Base-by-base conservation (phyloP, 257 asterid genomes). In the Plantago elongata region DNA sequence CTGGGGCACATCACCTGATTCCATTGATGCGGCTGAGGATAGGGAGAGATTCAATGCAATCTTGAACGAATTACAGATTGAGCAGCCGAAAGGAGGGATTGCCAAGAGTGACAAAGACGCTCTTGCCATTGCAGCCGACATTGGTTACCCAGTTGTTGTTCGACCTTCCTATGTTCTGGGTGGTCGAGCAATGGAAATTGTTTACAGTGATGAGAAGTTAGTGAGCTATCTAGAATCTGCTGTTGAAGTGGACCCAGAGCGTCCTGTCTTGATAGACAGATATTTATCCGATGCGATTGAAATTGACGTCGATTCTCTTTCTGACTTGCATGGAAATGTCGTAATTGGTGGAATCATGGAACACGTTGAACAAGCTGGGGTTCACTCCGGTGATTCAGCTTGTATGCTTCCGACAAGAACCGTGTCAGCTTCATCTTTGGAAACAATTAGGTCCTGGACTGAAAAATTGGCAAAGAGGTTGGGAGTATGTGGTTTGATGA, bases 311-410 rank as follows among this genome's bases (percentile, higher is more conserved):
- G 97, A 89, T 43, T 83, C 97, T 1, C 88, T 93, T 38, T 73
- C 94, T 3, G 99, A 93, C 70, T 78, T 69, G 11, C 69, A 87
- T 9, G 99, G 96, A 7, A 82, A 89, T 60, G 99, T 93, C 7
- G 99, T 93, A 68, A 89, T 93, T 18, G 99, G 99, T 47, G 99
- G 97, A 61, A 93, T 93, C 72, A 93, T 93, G 99, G 99, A 93
- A 85, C 99, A 93, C 69, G 87, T 93, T 11, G 97, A 93, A 74
- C 97, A 89, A 70, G 99, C 99, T 0, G 99, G 96, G 13, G 92
- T 89, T 67, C 99, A 93, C 60, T 93, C 97, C 0, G 99, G 97
- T 15, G 99, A 93, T 60, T 93, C 97, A 0, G 99, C 99, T 1
- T 93, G 99, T 81, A 85, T 89, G 95, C 75, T 93, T 51, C 99